A percentile compares a stretch with the other conserved stretches of the same genome.
These are phyloP conservation scores for Alternaria novae-zelandiae DNA, from an alignment of 2,329 filamentous ascomycete species.

Conservation along the genomic window DNA sequence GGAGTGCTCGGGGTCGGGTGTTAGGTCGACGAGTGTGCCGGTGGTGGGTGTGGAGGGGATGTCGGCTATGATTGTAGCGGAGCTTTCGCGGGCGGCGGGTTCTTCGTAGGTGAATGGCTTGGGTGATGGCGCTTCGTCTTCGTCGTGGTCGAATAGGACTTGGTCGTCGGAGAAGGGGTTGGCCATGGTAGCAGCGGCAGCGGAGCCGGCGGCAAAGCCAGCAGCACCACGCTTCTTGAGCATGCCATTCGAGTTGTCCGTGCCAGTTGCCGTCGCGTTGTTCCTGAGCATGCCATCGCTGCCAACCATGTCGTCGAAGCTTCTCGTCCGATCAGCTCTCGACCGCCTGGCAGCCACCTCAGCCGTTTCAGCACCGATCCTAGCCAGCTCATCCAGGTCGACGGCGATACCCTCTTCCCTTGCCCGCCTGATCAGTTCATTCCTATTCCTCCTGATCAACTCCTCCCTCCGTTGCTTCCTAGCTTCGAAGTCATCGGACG, in stretches of 20 bases:
- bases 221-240: conserved; percentile 39
- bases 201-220: conserved; percentile 51
- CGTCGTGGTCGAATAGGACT: conserved; percentile 51
- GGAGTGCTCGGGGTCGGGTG: conserved; percentile 27
- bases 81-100: conserved; percentile 32
- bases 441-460: conserved; percentile 41
- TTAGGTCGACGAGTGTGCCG: conserved; percentile 42
- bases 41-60: conserved; percentile 12
- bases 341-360: conserved; percentile 26
- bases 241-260: conserved; percentile 22
- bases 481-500: conserved; percentile 41
- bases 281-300: conserved; percentile 48
- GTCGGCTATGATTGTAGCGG: conserved; percentile 36
- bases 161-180: conserved; percentile 56
- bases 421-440: conserved; percentile 45
- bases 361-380: conserved; percentile 39
- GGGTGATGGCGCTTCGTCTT: conserved; percentile 39
- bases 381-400: conserved; percentile 48
- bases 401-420: conserved; percentile 51
- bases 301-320: conserved; percentile 52
- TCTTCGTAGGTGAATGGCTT: conserved; percentile 37
- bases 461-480: conserved; percentile 41
- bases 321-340: conserved; percentile 30
- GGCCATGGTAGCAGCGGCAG: conserved; percentile 38
- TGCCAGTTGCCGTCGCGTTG: conserved; percentile 32